Evolutionary conservation across 805 yeast species (phyloP).

Genomic region (Suhomyces kilbournensis): DNA sequence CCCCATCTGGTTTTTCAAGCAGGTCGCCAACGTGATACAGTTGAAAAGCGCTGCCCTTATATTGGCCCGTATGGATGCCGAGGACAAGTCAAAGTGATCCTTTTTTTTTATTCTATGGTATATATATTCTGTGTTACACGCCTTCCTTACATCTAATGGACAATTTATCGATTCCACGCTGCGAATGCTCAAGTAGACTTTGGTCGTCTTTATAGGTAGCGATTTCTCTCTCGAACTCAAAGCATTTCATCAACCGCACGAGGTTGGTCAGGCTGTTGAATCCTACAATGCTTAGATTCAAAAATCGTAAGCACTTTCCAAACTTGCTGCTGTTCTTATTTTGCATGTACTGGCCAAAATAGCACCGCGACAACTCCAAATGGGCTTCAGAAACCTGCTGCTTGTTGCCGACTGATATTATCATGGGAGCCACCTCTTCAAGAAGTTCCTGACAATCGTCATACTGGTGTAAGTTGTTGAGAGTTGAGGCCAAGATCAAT

Average conservation of each 20-base stretch:
- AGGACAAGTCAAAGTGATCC: conserved; percentile 31
- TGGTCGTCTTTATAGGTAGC: conserved; percentile 28
- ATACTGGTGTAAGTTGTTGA: conserved; percentile 39
- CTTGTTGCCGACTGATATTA: conserved; percentile 38
- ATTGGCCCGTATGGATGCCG: conserved; percentile 76
- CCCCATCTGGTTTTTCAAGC: conserved; percentile 91
- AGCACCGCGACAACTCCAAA: conserved; percentile 28
- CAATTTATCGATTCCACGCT: conserved; percentile 24
- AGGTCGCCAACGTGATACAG: conserved; percentile 84
- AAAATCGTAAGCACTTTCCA: conserved; percentile 32
- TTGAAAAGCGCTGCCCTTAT: conserved; percentile 78
- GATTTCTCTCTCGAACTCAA: conserved; percentile 37
- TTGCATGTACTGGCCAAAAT: conserved; percentile 10
- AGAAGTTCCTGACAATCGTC: conserved; percentile 46
- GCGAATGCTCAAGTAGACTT: conserved; percentile 32
- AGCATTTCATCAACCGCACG: conserved; percentile 36
- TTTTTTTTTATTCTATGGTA: background rate
- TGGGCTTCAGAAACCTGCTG: conserved; percentile 36
- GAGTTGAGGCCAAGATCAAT: conserved; percentile 42
- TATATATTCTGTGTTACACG: background rate
- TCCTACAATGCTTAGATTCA: conserved; percentile 45
- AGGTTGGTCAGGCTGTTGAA: conserved; percentile 39
- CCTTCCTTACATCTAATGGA: conserved; percentile 28
- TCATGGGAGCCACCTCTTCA: conserved; percentile 38
- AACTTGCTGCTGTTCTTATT: conserved; percentile 13